Evolutionary conservation across 2,329 filamentous ascomycete genomes (phyloP).

Genomic region (Trichophyton schoenleinii): DNA sequence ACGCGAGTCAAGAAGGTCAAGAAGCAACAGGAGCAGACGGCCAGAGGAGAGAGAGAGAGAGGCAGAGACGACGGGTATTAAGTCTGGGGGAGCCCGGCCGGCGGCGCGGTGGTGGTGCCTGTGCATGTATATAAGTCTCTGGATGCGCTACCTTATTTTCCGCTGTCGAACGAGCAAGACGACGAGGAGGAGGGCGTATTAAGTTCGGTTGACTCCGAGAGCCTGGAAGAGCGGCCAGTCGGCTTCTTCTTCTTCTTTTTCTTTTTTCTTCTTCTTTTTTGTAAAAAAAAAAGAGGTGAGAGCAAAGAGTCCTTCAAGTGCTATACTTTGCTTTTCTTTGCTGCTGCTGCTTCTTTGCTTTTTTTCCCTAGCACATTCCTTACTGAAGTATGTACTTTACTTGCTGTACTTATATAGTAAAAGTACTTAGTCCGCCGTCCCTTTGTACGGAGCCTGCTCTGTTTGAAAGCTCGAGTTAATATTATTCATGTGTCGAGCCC

Average conservation of each 20-base stretch:
- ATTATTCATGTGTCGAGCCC: too few relatives aligned
- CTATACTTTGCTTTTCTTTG: too few relatives aligned
- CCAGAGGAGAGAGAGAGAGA: neutral
- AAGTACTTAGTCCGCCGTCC: too few relatives aligned
- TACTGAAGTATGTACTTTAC: too few relatives aligned
- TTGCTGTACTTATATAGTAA: too few relatives aligned
- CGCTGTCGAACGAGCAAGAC: neutral
- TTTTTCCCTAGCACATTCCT: too few relatives aligned
- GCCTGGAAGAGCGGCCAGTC: conserved; percentile 3
- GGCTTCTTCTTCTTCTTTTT: conserved; percentile 15
- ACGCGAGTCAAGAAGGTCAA: neutral
- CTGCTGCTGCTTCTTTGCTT: too few relatives aligned
- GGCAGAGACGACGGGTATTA: neutral
- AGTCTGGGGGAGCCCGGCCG: neutral
- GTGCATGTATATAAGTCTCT: neutral
- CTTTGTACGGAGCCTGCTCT: too few relatives aligned
- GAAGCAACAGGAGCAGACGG: neutral
- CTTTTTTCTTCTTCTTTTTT: neutral
- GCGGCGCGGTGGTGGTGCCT: neutral
- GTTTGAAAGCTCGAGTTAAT: too few relatives aligned
- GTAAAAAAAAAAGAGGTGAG: too few relatives aligned
- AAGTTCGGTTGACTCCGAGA: conserved; percentile 2
- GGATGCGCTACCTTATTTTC: neutral
- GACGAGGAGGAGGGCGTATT: neutral
- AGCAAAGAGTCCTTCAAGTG: too few relatives aligned